Percentiles rank a stretch among this genome's conserved stretches.
Evolutionary conservation across 257 asterid genomes (phyloP).

Genomic region (Pogostemon cablin): DNA sequence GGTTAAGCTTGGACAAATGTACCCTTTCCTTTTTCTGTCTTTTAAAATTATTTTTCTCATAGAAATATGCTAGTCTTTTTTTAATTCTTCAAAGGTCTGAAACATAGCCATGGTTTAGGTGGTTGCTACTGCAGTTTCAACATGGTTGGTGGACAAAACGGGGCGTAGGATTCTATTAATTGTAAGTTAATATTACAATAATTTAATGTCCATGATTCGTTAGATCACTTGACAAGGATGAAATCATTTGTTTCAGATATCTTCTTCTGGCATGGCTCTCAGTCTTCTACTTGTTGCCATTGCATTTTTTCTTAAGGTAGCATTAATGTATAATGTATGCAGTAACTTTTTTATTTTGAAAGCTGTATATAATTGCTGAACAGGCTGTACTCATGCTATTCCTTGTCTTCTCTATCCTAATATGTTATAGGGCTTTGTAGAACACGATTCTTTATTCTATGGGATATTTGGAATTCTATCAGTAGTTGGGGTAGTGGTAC

Average conservation of each 20-base stretch:
- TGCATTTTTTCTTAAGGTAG: slow-evolving; percentile 81
- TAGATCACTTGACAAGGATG: slow-evolving; percentile 24
- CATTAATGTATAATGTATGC: slow-evolving; percentile 2
- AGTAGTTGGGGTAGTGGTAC: slow-evolving; percentile 66
- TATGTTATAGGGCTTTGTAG: slow-evolving; percentile 52
- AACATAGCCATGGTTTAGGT: slow-evolving; percentile 51
- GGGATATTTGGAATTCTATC: slow-evolving; percentile 64
- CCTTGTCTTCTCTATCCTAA: slow-evolving; percentile 26
- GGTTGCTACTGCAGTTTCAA: slow-evolving; percentile 79
- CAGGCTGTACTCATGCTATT: slow-evolving; percentile 9
- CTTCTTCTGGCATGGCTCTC: slow-evolving; percentile 81
- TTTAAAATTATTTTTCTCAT: slow-evolving; percentile 7
- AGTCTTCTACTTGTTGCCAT: slow-evolving; percentile 78
- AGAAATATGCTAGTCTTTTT: background rate
- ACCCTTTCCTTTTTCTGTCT: background rate
- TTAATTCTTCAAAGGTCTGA: slow-evolving; percentile 23
- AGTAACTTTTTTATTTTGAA: no score
- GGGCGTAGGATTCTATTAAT: slow-evolving; percentile 85
- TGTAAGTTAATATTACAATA: slow-evolving; percentile 47
- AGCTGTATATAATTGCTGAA: background rate
- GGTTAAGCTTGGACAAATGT: slow-evolving; percentile 45
- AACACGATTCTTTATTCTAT: slow-evolving; percentile 51
- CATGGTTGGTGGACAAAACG: slow-evolving; percentile 89
- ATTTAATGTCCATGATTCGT: slow-evolving; percentile 9
- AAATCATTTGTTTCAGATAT: slow-evolving; percentile 49